A percentile compares a stretch with the other conserved stretches of the same genome.
These are phyloP conservation scores for Martensiomyces pterosporus DNA, from an alignment of 192 early-diverging fungal genomes.

Conservation along the genomic window DNA sequence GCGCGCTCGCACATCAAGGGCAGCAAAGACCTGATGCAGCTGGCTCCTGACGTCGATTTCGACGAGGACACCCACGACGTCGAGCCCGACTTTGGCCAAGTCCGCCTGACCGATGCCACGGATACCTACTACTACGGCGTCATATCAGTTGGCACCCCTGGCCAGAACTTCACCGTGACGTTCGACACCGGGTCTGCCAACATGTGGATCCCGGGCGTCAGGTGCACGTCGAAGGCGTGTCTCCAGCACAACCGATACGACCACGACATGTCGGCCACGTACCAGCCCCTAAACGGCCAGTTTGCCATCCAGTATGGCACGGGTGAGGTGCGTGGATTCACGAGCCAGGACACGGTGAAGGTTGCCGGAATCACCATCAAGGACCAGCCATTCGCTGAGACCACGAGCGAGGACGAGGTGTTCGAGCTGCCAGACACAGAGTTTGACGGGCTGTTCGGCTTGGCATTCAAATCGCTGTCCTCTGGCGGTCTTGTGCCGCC, in stretches of 20 bases:
- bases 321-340: constrained; percentile 47
- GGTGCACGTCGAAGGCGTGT: constrained; percentile 46
- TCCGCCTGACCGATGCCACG: constrained; percentile 43
- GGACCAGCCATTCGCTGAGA: constrained; percentile 50
- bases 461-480: constrained; percentile 47
- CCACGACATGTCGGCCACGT: constrained; percentile 37
- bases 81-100: constrained; percentile 47
- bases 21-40: constrained; percentile 32
- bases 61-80: constrained; percentile 41
- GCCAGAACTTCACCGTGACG: constrained; percentile 60
- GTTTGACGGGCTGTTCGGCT: constrained; percentile 54
- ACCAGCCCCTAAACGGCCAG: constrained; percentile 36
- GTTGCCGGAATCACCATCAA: constrained; percentile 46
- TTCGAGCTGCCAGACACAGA: constrained; percentile 43
- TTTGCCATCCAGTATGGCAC: constrained; percentile 51
- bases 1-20: constrained; percentile 16
- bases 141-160: constrained; percentile 62
- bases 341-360: constrained; percentile 44
- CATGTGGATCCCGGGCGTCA: constrained; percentile 57
- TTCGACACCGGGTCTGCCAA: constrained; percentile 75
- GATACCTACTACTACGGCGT: constrained; percentile 56
- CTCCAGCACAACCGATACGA: constrained; percentile 43
- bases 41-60: constrained; percentile 40
- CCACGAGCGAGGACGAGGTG: constrained; percentile 47
- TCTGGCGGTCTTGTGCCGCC: constrained; percentile 43